Conservation (phyloP, 78 protist genomes). For the Guillardia theta region DNA sequence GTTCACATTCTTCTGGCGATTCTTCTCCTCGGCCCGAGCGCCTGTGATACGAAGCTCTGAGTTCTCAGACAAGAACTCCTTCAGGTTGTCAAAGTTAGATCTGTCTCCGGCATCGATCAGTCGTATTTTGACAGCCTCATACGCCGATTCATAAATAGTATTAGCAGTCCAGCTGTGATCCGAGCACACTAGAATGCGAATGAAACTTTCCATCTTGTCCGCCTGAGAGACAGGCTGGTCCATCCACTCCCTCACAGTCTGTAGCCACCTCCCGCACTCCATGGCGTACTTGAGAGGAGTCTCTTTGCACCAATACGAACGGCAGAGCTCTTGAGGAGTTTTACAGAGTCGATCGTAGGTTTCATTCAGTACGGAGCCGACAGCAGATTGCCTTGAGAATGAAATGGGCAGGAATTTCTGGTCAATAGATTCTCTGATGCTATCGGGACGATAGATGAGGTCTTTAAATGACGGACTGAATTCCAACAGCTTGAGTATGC, state of each 20-base stretch:
- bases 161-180: background rate
- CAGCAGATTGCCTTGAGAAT: background rate
- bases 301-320: background rate
- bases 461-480: background rate
- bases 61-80: background rate
- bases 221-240: background rate
- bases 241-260: background rate
- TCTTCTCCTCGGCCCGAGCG: too few species aligned
- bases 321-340: background rate
- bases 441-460: background rate
- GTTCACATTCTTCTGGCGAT: too few species aligned
- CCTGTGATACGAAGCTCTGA: too few species aligned
- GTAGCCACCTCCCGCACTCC: background rate
- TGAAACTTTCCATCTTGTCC: background rate
- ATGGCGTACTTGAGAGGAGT: background rate
- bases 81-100: background rate
- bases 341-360: background rate
- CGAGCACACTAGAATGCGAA: background rate
- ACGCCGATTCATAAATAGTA: background rate
- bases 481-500: background rate
- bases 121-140: background rate
- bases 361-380: background rate
- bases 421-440: background rate
- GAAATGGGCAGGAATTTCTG: background rate
- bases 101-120: background rate